These are phyloP conservation scores for Trichosporon sp. DNA, from an alignment of 1,284 basidiomycete species.

Conservation along the genomic window DNA sequence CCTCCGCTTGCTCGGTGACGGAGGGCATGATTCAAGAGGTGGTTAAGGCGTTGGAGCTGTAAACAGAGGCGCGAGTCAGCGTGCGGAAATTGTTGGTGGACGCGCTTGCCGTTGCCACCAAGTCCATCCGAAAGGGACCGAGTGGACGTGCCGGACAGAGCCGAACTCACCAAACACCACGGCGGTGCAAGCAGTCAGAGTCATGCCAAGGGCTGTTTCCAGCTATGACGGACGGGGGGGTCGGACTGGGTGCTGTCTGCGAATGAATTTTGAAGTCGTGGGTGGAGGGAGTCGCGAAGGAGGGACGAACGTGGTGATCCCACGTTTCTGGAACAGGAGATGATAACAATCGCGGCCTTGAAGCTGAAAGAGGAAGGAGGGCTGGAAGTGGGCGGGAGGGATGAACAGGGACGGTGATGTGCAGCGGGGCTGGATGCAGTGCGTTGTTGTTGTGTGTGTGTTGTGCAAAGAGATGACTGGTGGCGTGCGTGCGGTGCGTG, in stretches of 20 bases:
- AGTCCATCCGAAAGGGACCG: slow-evolving; percentile 14
- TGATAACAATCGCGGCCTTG: not conserved
- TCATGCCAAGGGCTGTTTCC: slow-evolving; percentile 11
- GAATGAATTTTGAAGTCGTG: slow-evolving; percentile 13
- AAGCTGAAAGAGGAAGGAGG: slow-evolving; percentile 17
- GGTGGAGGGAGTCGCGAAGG: not conserved
- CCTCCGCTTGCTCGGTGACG: slow-evolving; percentile 8
- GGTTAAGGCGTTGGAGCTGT: slow-evolving; percentile 16
- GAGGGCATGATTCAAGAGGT: slow-evolving; percentile 4
- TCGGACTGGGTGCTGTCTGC: not conserved
- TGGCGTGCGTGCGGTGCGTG: not conserved
- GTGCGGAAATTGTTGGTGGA: not conserved
- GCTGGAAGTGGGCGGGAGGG: not conserved
- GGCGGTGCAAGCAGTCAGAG: slow-evolving; percentile 14
- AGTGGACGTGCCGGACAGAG: slow-evolving; percentile 11
- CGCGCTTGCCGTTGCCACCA: not conserved
- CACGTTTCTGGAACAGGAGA: slow-evolving; percentile 28
- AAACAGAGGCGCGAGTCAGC: slow-evolving; percentile 4
- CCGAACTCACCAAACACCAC: slow-evolving; percentile 18
- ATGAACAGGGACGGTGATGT: slow-evolving; percentile 5
- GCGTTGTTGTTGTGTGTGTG: not conserved
- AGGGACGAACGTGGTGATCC: slow-evolving; percentile 31
- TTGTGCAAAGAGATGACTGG: not conserved
- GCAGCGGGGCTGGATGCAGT: not conserved
- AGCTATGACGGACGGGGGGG: not conserved